Conservation (phyloP, 2,329 filamentous ascomycete genomes). For the Diaporthe ampelina region DNA sequence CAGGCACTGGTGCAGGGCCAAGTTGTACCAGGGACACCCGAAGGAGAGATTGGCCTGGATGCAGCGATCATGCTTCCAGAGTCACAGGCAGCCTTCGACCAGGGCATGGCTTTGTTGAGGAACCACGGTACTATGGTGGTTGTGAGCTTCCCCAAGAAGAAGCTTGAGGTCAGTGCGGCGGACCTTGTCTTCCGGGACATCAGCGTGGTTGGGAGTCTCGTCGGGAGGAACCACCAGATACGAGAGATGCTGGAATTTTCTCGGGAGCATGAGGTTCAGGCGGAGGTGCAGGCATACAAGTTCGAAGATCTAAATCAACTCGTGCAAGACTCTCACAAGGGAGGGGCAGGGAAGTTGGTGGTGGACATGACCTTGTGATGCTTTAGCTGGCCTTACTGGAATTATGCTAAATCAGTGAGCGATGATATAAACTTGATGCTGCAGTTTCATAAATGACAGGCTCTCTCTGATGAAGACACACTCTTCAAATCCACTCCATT, state of each 20-base stretch:
- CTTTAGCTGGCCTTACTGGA: not conserved
- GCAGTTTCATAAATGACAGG: not conserved
- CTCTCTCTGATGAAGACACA: not conserved
- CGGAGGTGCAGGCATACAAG: slow-evolving; percentile 1
- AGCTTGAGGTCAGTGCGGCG: not conserved
- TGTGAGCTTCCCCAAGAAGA: slow-evolving; percentile 15
- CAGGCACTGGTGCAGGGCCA: not conserved
- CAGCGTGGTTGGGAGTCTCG: slow-evolving; percentile 1
- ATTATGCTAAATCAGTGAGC: not conserved
- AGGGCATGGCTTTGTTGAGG: not conserved
- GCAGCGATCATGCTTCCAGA: slow-evolving; percentile 1
- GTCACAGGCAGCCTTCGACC: slow-evolving; percentile 1
- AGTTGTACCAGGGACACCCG: not conserved
- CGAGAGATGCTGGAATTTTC: not conserved
- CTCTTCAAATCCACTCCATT: not conserved
- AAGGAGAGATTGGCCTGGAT: not conserved
- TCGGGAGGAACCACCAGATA: slow-evolving; percentile 16
- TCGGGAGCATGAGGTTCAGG: not conserved
- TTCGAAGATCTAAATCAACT: not conserved
- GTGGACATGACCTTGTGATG: not conserved
- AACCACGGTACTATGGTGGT: slow-evolving; percentile 4
- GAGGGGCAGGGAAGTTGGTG: slow-evolving; percentile 12
- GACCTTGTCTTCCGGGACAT: slow-evolving; percentile 21
- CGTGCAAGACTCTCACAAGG: slow-evolving; percentile 1
- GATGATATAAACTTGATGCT: too few relatives aligned